Evolutionary conservation across 2,329 filamentous ascomycete genomes (phyloP).

Genomic region (Penicillium sp.): DNA sequence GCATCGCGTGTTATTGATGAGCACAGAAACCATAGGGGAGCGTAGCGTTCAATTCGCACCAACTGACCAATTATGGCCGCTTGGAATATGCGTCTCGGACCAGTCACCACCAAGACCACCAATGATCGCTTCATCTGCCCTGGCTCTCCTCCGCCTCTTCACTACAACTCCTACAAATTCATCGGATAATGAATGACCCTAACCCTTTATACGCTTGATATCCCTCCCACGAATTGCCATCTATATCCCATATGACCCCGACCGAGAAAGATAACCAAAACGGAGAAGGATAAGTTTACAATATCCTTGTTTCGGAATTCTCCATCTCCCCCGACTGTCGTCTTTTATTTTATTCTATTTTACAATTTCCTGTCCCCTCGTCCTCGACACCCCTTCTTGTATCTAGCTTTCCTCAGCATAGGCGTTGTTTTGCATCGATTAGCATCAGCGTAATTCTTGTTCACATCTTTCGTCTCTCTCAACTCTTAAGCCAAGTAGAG

Average conservation of each 20-base stretch:
- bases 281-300: neutral
- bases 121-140: neutral
- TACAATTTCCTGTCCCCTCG: constrained; percentile 13
- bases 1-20: neutral
- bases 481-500: neutral
- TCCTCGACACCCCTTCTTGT: constrained; percentile 16
- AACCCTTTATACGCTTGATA: neutral
- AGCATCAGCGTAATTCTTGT: constrained; percentile 32
- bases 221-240: constrained; percentile 4
- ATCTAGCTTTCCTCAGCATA: constrained; percentile 32
- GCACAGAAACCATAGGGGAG: neutral
- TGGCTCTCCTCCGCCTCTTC: neutral
- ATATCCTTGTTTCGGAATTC: neutral
- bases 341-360: constrained; percentile 11
- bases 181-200: neutral
- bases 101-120: neutral
- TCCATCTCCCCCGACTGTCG: constrained; percentile 12
- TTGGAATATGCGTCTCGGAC: neutral
- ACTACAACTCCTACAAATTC: neutral
- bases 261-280: neutral
- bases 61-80: neutral
- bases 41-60: neutral
- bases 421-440: constrained; percentile 34
- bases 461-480: neutral
- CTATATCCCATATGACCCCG: constrained; percentile 7